Base-by-base conservation (phyloP, 2,329 filamentous ascomycete species). In the Fusarium vanettenii region DNA sequence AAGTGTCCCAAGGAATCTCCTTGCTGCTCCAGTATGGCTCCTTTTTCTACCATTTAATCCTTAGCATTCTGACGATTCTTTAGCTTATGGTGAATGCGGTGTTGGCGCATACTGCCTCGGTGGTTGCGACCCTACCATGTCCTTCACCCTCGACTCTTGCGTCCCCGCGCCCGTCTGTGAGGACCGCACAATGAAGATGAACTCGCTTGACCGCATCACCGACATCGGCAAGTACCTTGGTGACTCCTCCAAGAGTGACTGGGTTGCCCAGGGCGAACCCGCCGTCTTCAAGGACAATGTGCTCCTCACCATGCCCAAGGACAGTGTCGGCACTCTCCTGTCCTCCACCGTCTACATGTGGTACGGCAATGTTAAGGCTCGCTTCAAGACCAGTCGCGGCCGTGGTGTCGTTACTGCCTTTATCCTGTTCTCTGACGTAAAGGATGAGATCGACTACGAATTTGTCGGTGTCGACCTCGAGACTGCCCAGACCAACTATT, bases 371-470 rank as follows among this genome's bases (percentile, higher is more conserved):
- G 92, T 98, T 79, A 93, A 93, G 82, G 95, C 94, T 64, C 93
- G 87, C 66, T 87, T 98, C 83, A 97, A 95, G 88, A 96, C 95
- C 0, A 93, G 92, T 74, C 92, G 94, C 79, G 95, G 95, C 67
- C 86, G 88, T 55, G 97, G 97, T 88, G 97, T 99, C 25, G 93
- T 99, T n/a, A 97, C 95, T 2, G 96, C 95, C 33, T 99, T 99
- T 82, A 99, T 99, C 82, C 87, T 98, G 80, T 91, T 98, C 84
- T 95, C 94, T 39, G 96, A 98, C 80, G 93, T 97, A 80, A 97
- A 98, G 88, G 97, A 99, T 81, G 97, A 99, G 85, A 98, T 99
- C 79, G 97, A 99, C 86, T 98, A 95, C 82, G 97, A 99, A 83
- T 98, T 93, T 82, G 90, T 99, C 64, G 97, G 97, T 75, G 89